Percentiles rank a stretch among this genome's conserved stretches.
Conservation (phyloP, 1,284 basidiomycete species). For the Volvariella volvacea region DNA sequence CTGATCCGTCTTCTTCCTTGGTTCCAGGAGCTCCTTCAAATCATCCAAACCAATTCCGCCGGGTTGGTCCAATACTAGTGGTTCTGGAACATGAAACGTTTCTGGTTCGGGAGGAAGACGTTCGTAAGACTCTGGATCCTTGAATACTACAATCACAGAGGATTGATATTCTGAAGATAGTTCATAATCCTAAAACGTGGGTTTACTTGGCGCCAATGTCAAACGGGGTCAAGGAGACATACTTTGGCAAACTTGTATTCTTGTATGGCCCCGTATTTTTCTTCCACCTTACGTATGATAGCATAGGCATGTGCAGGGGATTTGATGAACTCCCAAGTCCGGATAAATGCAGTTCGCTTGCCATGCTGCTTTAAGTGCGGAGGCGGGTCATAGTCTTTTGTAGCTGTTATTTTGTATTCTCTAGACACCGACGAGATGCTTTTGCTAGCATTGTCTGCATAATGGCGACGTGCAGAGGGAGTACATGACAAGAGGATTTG, state of each 20-base stretch:
- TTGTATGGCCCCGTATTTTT: constrained; percentile 44
- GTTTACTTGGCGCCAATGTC: neutral
- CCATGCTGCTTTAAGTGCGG: too few species aligned
- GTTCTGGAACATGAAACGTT: constrained; percentile 17
- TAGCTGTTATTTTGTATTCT: too few species aligned
- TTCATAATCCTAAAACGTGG: constrained; percentile 38
- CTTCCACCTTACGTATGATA: constrained; percentile 47
- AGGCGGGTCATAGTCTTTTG: too few species aligned
- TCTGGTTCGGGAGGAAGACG: constrained; percentile 21
- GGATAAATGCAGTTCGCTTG: neutral
- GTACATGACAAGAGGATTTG: too few species aligned
- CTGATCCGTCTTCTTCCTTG: constrained; percentile 11
- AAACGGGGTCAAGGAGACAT: constrained; percentile 13
- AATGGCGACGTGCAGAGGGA: too few species aligned
- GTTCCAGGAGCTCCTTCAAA: constrained; percentile 17
- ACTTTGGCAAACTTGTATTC: constrained; percentile 44
- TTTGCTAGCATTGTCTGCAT: too few species aligned
- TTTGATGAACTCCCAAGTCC: constrained; percentile 28
- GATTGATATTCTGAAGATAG: constrained; percentile 31
- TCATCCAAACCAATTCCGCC: constrained; percentile 29
- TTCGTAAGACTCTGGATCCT: constrained; percentile 30
- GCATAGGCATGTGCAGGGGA: constrained; percentile 42
- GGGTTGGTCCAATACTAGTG: constrained; percentile 13
- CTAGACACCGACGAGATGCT: too few species aligned
- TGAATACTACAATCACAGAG: constrained; percentile 36